Percentiles rank a stretch among this genome's conserved stretches.
These are phyloP conservation scores for Monilinia aucupariae DNA, from an alignment of 2,329 filamentous ascomycete species.

Conservation along the genomic window DNA sequence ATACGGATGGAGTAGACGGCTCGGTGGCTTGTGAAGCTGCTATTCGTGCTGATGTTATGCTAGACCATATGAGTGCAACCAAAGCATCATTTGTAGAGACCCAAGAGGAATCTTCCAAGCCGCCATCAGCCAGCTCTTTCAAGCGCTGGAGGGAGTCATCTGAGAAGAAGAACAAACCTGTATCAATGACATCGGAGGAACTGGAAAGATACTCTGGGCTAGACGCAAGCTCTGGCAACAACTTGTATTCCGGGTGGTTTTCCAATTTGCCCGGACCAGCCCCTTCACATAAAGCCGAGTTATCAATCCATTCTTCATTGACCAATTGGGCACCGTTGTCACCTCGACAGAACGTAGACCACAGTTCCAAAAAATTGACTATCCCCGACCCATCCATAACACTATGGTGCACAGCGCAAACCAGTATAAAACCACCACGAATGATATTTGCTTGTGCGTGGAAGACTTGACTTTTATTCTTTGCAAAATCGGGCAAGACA, in stretches of 20 bases:
- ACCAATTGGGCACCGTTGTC: background rate
- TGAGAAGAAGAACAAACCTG: slow-evolving; percentile 4
- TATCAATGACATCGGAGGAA: slow-evolving; percentile 1
- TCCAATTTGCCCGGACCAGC: background rate
- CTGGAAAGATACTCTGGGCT: background rate
- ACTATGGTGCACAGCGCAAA: background rate
- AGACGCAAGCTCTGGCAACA: background rate
- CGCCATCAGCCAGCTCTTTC: background rate
- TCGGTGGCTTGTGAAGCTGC: background rate
- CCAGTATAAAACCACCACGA: too few species aligned
- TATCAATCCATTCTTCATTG: background rate
- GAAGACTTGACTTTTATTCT: too few species aligned
- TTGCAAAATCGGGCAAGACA: too few species aligned
- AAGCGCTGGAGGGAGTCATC: background rate
- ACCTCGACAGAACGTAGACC: slow-evolving; percentile 1
- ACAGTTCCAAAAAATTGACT: background rate
- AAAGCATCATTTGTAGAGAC: slow-evolving; percentile 10
- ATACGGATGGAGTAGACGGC: background rate
- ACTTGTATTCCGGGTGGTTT: background rate
- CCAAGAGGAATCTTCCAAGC: background rate
- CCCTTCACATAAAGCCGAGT: slow-evolving; percentile 2
- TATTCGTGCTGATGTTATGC: slow-evolving; percentile 2
- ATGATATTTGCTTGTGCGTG: too few species aligned
- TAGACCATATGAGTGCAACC: slow-evolving; percentile 6
- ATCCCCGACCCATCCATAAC: slow-evolving; percentile 7